Base-by-base conservation (phyloP, 768 basidiomycete species). In the Pulveroboletus ravenelii region DNA sequence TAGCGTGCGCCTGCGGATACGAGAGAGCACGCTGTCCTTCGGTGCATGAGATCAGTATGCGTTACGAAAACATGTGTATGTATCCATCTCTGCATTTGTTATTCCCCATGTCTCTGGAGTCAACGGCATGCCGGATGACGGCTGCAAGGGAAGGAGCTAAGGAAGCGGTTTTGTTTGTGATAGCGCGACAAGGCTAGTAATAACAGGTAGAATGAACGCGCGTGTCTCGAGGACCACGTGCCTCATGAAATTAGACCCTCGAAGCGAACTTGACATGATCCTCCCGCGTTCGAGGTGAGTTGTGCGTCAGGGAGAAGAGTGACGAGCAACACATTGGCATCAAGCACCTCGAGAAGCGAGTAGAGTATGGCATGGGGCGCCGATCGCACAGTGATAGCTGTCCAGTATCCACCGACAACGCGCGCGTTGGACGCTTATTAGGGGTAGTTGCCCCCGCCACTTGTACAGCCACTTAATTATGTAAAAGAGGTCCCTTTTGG, bases 21-120 rank as follows among this genome's bases (percentile, higher is more conserved):
- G 87, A 3, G 88, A 93, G 41, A 89, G 80, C 57, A 79, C 82
- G 10, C 69, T 97, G 56, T 90, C 91, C 3, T 96, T 98, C 66
- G 90, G 87, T 58, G 93, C 92, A 36, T 84, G 57, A 73, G 10
- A 13, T 45, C 18, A 14, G 32, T 18, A 14, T 6, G 5, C 17
- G 13, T 30, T 6, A 30, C 29, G 4, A 15, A 44, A 15, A 32
- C 2, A 2, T 13, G 4, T 14, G 14, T 2, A n/a, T 12, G 12
- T 20, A 18, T 13, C 31, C 13, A 17, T 17, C n/a, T 10, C 27
- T 6, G 18, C 15, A 6, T 29, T 12, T 3, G 27, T 41, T 10
- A n/a, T 41, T 29, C n/a, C 10, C 23, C 6, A 17, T 6, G 0
- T 9, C 1, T 25, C 18, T 38, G 5, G 25, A 3, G 18, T 20